phyloP scores from a whole-genome alignment of 148 eudicot species.

The Selenicereus undatus region DNA sequence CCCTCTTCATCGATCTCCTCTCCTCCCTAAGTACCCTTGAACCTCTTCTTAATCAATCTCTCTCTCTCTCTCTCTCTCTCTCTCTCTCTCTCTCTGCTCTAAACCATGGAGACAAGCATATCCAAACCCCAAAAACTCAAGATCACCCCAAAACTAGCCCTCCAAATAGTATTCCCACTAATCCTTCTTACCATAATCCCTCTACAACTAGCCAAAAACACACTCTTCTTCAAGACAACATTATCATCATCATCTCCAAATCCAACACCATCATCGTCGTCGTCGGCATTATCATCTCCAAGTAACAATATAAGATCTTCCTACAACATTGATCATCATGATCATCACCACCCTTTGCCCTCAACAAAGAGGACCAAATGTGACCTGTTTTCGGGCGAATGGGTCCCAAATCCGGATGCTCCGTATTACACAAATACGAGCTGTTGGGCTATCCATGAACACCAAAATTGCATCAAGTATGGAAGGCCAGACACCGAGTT shows the following conservation, averaged over 20 bases:
- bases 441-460: constrained; percentile 50
- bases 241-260: background rate
- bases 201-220: constrained; percentile 26
- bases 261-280: background rate
- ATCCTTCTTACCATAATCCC: constrained; percentile 36
- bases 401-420: constrained; percentile 54
- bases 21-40: background rate
- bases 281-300: background rate
- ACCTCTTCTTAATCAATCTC: background rate
- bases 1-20: too few relatives aligned
- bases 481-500: constrained; percentile 43
- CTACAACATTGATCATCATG: background rate
- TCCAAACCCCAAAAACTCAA: constrained; percentile 12
- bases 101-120: constrained; percentile 25
- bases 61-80: background rate
- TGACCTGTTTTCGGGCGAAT: constrained; percentile 52
- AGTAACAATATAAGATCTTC: constrained; percentile 1
- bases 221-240: background rate
- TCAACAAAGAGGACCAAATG: constrained; percentile 28
- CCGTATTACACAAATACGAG: constrained; percentile 45
- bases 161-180: constrained; percentile 30
- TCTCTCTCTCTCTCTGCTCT: background rate
- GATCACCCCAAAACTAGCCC: constrained; percentile 26
- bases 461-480: constrained; percentile 49
- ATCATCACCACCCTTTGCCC: constrained; percentile 10